Percentiles rank a stretch among this genome's conserved stretches.
Conservation (phyloP, 2,329 filamentous ascomycete genomes). For the Periconia macrospinosa region DNA sequence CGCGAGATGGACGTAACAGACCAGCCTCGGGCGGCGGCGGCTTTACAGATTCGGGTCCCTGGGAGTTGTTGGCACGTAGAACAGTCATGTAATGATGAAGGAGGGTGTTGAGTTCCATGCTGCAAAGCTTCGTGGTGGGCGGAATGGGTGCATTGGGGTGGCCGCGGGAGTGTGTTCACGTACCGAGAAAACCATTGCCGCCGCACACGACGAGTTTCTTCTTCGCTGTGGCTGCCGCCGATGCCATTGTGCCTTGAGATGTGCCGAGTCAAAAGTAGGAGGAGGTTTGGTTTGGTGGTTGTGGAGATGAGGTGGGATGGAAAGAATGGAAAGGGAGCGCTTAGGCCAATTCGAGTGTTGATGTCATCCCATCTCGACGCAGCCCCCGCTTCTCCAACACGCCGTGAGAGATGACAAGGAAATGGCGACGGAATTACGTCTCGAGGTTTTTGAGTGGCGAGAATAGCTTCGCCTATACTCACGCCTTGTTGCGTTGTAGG, state of each 20-base stretch:
- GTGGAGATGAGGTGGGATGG: constrained; percentile 6
- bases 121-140: constrained; percentile 5
- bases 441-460: too few species aligned
- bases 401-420: too few species aligned
- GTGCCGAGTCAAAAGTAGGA: constrained; percentile 6
- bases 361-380: constrained; percentile 30
- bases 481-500: too few species aligned
- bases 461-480: too few species aligned
- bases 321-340: background rate
- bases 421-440: too few species aligned
- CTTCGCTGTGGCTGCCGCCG: constrained; percentile 58
- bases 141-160: background rate
- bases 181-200: constrained; percentile 87
- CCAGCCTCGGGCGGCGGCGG: constrained; percentile 83
- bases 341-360: constrained; percentile 26
- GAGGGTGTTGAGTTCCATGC: background rate
- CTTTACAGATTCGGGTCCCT: constrained; percentile 84
- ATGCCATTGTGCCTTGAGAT: background rate
- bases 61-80: background rate
- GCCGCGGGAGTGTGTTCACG: constrained; percentile 3
- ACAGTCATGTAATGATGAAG: background rate
- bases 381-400: too few species aligned
- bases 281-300: background rate
- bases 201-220: constrained; percentile 90
- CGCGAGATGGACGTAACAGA: constrained; percentile 93